These are phyloP conservation scores for Sodiomyces alkalinus DNA, from an alignment of 2,329 filamentous ascomycete species.

Conservation along the genomic window DNA sequence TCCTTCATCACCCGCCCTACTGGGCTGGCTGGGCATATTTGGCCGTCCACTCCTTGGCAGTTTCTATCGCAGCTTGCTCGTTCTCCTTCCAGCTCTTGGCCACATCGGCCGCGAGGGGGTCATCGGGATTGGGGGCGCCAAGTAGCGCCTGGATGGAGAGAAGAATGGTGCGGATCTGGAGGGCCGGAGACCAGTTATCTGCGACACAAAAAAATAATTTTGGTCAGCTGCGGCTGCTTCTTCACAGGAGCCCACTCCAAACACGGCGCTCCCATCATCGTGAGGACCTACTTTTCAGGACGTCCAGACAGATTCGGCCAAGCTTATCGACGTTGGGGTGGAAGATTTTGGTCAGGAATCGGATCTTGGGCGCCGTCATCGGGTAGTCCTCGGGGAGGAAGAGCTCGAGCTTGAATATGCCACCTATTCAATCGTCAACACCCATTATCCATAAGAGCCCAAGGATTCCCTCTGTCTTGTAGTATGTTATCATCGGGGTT, in stretches of 20 bases:
- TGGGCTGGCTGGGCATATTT: constrained; percentile 50
- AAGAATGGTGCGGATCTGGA: constrained; percentile 97
- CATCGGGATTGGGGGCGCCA: constrained; percentile 91
- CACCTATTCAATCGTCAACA: too few species aligned
- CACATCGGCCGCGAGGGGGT: constrained; percentile 95
- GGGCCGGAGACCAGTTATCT: constrained; percentile 98
- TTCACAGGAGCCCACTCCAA: too few species aligned
- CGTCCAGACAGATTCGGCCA: constrained; percentile 91
- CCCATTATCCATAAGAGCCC: too few species aligned
- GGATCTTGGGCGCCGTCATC: constrained; percentile 97
- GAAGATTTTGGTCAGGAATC: constrained; percentile 97
- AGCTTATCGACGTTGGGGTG: constrained; percentile 98
- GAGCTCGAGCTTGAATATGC: constrained; percentile 91
- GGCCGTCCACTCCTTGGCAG: constrained; percentile 81
- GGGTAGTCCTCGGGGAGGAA: constrained; percentile 98
- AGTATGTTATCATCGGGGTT: too few species aligned
- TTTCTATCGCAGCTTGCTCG: constrained; percentile 80
- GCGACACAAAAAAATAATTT: too few species aligned
- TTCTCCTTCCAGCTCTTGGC: constrained; percentile 98
- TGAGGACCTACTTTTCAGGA: constrained; percentile 73
- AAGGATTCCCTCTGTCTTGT: too few species aligned
- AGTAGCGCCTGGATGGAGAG: constrained; percentile 94
- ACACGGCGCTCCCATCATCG: too few species aligned
- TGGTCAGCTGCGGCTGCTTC: too few species aligned
- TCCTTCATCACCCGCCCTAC: too few species aligned